A percentile compares a stretch with the other conserved stretches of the same genome.
phyloP scores from a whole-genome alignment of 805 yeast species.

The Yarrowia sp. region DNA sequence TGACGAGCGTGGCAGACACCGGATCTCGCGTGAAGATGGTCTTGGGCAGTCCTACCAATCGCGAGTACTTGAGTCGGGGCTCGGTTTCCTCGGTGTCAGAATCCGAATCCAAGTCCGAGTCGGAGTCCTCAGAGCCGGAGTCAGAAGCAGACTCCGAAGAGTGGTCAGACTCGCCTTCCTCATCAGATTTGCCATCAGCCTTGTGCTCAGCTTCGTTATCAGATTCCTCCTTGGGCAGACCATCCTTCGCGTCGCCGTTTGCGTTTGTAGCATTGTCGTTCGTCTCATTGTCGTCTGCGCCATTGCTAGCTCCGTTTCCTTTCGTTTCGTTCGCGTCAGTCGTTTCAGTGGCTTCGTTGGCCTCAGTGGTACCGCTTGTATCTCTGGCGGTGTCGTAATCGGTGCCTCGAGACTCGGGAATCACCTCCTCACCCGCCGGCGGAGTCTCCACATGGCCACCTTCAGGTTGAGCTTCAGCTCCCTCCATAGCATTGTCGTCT shows the following conservation, averaged over 20 bases:
- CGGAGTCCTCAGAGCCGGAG: conserved; percentile 26
- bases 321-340: not conserved
- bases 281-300: conserved; percentile 6
- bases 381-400: not conserved
- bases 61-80: conserved; percentile 62
- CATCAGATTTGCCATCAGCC: not conserved
- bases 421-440: conserved; percentile 1
- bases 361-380: not conserved
- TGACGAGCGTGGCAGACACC: conserved; percentile 64
- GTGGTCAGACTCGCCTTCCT: not conserved
- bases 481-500: conserved; percentile 21
- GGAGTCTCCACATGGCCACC: conserved; percentile 8
- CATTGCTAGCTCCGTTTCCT: not conserved
- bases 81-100: conserved; percentile 39
- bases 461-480: conserved; percentile 24
- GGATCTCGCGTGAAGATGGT: conserved; percentile 74
- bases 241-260: no score
- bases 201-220: not conserved
- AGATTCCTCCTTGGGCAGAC: no score
- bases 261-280: no score
- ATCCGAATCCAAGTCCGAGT: conserved; percentile 22
- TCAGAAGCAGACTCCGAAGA: not conserved
- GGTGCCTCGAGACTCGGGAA: not conserved
- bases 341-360: not conserved
- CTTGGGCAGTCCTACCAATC: conserved; percentile 65